Percentiles rank a stretch among this genome's conserved stretches.
phyloP scores from a whole-genome alignment of 257 asterid species.

The Fraxinus quadrangulata region DNA sequence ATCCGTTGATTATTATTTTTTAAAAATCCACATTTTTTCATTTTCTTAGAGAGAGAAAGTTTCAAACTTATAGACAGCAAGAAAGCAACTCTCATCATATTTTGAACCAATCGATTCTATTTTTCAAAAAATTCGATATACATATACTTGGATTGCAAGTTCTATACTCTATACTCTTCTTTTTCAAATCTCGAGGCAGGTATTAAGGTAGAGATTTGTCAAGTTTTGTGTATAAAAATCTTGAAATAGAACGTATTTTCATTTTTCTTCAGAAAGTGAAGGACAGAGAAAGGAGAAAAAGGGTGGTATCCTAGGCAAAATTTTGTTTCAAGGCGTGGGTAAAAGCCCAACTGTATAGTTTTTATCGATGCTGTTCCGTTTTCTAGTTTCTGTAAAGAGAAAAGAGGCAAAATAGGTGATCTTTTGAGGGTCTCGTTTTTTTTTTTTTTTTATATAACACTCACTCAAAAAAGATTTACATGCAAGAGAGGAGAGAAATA shows the following conservation, averaged over 20 bases:
- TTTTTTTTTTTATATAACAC: slow-evolving; percentile 42
- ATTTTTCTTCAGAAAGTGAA: slow-evolving; percentile 36
- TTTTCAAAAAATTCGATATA: not conserved
- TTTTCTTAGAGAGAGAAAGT: slow-evolving; percentile 28
- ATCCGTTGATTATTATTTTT: slow-evolving; percentile 62
- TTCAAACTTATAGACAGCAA: slow-evolving; percentile 36
- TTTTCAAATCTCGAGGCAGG: slow-evolving; percentile 74
- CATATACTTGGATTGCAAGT: slow-evolving; percentile 38
- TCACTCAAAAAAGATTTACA: slow-evolving; percentile 50
- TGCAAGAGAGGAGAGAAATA: slow-evolving; percentile 58
- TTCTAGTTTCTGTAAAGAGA: slow-evolving; percentile 51
- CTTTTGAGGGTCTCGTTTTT: slow-evolving; percentile 38
- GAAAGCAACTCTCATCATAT: slow-evolving; percentile 45
- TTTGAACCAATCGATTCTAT: slow-evolving; percentile 35
- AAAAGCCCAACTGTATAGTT: slow-evolving; percentile 39
- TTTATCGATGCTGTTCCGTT: slow-evolving; percentile 45
- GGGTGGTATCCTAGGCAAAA: slow-evolving; percentile 64
- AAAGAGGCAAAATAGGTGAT: slow-evolving; percentile 47
- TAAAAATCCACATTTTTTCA: slow-evolving; percentile 23
- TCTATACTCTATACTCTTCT: slow-evolving; percentile 27
- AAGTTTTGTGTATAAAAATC: slow-evolving; percentile 24
- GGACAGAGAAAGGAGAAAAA: slow-evolving; percentile 30
- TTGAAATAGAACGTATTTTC: slow-evolving; percentile 30
- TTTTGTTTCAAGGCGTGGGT: slow-evolving; percentile 32
- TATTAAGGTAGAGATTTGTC: slow-evolving; percentile 18